Percentiles rank a stretch among this genome's conserved stretches.
phyloP scores from a whole-genome alignment of 306 rosid genomes.

The Betula pendula region DNA sequence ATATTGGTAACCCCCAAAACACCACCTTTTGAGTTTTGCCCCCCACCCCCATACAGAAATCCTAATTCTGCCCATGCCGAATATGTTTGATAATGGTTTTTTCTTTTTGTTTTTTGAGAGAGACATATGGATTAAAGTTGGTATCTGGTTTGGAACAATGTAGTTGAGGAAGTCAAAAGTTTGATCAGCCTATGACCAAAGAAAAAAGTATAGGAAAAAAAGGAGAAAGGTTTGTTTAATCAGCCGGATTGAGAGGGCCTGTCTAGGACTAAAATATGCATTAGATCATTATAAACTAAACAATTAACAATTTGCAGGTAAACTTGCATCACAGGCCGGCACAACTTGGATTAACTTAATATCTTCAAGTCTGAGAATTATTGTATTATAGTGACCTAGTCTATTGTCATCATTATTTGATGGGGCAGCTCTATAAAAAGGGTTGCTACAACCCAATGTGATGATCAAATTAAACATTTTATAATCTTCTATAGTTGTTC shows the following conservation, averaged over 20 bases:
- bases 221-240: not conserved
- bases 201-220: not conserved
- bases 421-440: not conserved
- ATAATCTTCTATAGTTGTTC: conserved; percentile 3
- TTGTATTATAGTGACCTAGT: not conserved
- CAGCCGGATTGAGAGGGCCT: not conserved
- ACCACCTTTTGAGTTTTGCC: no score
- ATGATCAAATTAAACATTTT: not conserved
- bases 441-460: not conserved
- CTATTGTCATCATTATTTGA: not conserved
- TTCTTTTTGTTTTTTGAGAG: no score
- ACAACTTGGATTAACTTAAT: not conserved
- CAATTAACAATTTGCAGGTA: not conserved
- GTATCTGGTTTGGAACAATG: not conserved
- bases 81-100: no score
- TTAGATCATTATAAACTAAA: not conserved
- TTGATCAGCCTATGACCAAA: not conserved
- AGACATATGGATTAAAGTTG: no score
- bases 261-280: not conserved
- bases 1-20: no score
- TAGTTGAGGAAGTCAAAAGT: not conserved
- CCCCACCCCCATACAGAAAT: no score
- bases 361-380: not conserved
- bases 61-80: no score
- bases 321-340: not conserved